Evolutionary conservation across 371 early-diverging fungal genomes (phyloP).

Genomic region (Circinella umbellata): DNA sequence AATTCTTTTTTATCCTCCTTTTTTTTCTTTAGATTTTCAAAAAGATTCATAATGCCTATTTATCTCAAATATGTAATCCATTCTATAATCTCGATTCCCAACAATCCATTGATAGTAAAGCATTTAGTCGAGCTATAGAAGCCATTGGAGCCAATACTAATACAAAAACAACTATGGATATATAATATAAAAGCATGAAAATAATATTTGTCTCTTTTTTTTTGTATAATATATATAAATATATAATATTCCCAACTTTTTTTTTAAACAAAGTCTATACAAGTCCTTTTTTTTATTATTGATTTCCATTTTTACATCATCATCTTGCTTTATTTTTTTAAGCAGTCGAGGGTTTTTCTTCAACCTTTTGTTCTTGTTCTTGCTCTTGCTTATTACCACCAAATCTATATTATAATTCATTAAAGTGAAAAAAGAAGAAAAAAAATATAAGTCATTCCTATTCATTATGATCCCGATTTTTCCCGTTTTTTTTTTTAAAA

Average conservation of each 20-base stretch:
- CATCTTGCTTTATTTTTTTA: background rate
- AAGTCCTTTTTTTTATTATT: background rate
- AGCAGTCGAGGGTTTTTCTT: slow-evolving; percentile 11
- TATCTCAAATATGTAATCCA: slow-evolving; percentile 80
- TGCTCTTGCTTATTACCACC: background rate
- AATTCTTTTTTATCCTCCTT: background rate
- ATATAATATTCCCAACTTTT: background rate
- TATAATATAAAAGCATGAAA: slow-evolving; percentile 6
- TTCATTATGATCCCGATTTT: background rate
- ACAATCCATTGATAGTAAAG: slow-evolving; percentile 60
- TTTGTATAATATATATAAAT: background rate
- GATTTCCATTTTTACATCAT: no score
- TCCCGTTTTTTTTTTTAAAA: background rate
- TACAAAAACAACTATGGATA: slow-evolving; percentile 26
- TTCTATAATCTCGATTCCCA: slow-evolving; percentile 73
- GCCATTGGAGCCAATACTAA: slow-evolving; percentile 46
- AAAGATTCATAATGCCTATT: slow-evolving; percentile 80
- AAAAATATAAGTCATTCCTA: no score
- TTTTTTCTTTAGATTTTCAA: slow-evolving; percentile 70
- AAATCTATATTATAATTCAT: background rate
- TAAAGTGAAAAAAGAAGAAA: background rate
- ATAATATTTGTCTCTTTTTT: background rate
- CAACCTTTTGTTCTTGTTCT: background rate
- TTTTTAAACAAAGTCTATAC: slow-evolving; percentile 1
- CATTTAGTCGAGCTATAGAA: slow-evolving; percentile 64